Conservation (phyloP, 441 rosid genomes). For the Arabidopsis lyrata region DNA sequence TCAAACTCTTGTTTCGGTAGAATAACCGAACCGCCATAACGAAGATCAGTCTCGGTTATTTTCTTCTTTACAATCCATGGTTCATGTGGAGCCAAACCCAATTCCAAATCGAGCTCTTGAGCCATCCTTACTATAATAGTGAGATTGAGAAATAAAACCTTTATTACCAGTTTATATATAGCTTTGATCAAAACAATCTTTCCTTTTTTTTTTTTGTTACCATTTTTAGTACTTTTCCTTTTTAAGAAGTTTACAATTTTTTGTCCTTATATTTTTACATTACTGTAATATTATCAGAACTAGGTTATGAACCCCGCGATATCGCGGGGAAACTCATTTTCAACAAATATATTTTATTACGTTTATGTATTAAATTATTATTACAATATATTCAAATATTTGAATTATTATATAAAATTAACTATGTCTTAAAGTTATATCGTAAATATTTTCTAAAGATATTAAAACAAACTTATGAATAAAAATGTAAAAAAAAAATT, state of each 20-base stretch:
- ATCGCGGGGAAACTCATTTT: too few relatives aligned
- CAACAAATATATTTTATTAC: too few relatives aligned
- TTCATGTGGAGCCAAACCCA: constrained; percentile 1
- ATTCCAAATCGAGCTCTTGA: constrained; percentile 1
- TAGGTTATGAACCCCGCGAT: too few relatives aligned
- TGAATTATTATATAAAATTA: too few relatives aligned
- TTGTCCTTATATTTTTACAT: background rate
- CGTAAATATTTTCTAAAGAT: too few relatives aligned
- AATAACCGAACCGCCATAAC: background rate
- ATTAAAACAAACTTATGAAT: too few relatives aligned
- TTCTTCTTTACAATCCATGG: background rate
- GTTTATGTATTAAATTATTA: too few relatives aligned
- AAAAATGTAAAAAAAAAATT: too few relatives aligned
- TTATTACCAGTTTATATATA: background rate
- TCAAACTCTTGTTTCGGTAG: background rate
- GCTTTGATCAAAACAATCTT: background rate
- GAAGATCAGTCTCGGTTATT: background rate
- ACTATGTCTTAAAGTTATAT: too few relatives aligned
- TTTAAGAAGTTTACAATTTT: background rate
- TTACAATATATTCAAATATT: too few relatives aligned
- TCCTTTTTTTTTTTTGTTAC: background rate
- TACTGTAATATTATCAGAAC: too few relatives aligned
- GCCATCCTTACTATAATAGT: background rate
- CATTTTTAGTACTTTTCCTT: background rate
- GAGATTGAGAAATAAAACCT: background rate